A percentile compares a stretch with the other conserved stretches of the same genome.
phyloP scores from a whole-genome alignment of 768 basidiomycete genomes.

The Mycena rosella region DNA sequence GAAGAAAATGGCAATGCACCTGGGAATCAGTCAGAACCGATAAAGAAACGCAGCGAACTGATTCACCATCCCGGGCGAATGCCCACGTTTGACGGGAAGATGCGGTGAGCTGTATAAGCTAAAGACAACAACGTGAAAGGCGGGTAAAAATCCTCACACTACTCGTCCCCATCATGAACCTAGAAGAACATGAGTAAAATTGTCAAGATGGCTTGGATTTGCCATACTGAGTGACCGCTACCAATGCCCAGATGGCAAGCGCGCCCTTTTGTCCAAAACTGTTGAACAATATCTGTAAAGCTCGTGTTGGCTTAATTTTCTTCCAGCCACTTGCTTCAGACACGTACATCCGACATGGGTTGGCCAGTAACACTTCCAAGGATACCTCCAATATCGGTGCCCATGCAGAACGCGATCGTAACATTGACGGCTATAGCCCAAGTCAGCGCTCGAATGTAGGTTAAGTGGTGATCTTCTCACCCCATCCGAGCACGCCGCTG shows the following conservation, averaged over 20 bases:
- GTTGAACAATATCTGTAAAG: slow-evolving; percentile 51
- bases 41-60: background rate
- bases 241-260: slow-evolving; percentile 52
- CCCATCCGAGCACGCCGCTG: slow-evolving; percentile 38
- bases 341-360: slow-evolving; percentile 55
- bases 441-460: background rate
- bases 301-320: background rate
- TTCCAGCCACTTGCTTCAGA: background rate
- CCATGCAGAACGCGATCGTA: slow-evolving; percentile 64
- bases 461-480: no score
- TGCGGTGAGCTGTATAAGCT: background rate
- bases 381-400: slow-evolving; percentile 55
- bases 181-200: background rate
- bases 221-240: slow-evolving; percentile 47
- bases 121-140: no score
- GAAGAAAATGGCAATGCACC: background rate
- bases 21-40: background rate
- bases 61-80: slow-evolving; percentile 6
- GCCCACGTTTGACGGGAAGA: slow-evolving; percentile 3
- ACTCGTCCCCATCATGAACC: slow-evolving; percentile 9
- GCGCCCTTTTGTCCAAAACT: slow-evolving; percentile 59
- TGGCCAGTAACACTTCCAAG: slow-evolving; percentile 53
- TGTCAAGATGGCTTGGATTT: background rate
- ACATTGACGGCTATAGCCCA: slow-evolving; percentile 53
- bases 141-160: background rate